phyloP scores from a whole-genome alignment of 164 flowering plant species.

The Piper longum region DNA sequence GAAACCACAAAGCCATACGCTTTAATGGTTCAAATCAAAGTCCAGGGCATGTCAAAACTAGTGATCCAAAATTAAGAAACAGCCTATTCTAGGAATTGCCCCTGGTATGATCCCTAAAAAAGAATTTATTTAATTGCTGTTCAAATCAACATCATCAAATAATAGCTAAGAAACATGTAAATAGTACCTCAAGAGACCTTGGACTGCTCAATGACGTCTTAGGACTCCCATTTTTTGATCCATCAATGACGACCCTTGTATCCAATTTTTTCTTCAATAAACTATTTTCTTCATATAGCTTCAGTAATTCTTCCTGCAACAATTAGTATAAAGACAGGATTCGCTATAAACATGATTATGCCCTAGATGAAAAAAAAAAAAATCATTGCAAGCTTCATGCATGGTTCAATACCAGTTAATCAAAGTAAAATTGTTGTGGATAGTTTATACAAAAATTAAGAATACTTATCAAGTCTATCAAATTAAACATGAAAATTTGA shows the following conservation, averaged over 20 bases:
- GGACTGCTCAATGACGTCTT: constrained; percentile 20
- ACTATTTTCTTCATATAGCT: constrained; percentile 59
- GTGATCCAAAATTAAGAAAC: too few species aligned
- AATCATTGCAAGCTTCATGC: neutral
- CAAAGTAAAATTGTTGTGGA: neutral
- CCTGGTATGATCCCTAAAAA: too few species aligned
- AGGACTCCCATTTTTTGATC: constrained; percentile 29
- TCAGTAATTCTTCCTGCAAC: constrained; percentile 53
- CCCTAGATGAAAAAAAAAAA: neutral
- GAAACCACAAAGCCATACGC: too few species aligned
- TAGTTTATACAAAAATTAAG: neutral
- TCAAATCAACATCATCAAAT: too few species aligned
- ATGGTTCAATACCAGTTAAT: neutral
- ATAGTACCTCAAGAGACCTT: constrained; percentile 32
- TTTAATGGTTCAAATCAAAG: too few species aligned
- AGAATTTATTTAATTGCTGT: too few species aligned
- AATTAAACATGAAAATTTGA: too few species aligned
- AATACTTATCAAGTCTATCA: too few species aligned
- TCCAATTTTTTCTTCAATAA: constrained; percentile 49
- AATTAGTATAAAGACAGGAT: neutral
- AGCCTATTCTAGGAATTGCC: too few species aligned
- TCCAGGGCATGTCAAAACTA: too few species aligned
- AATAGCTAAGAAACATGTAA: neutral
- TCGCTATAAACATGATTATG: neutral
- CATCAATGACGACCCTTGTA: constrained; percentile 25